Evolutionary conservation across 1,284 basidiomycete genomes (phyloP).

Genomic region (Ustilago trichophora): DNA sequence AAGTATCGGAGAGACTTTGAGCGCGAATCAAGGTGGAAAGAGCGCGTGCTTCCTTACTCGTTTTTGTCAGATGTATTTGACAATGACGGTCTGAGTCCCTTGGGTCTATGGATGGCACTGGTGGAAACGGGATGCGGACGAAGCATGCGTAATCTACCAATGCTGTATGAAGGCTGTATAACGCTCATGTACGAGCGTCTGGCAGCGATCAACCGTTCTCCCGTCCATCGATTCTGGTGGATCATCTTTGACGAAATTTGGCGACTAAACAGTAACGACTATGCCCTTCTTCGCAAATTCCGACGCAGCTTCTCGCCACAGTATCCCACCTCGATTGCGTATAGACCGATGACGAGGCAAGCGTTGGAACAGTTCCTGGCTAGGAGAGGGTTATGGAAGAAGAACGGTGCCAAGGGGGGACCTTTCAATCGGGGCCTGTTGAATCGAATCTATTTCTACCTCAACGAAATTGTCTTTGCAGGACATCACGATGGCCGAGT

Average conservation of each 20-base stretch:
- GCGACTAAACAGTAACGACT: constrained; percentile 49
- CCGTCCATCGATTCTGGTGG: constrained; percentile 80
- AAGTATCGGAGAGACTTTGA: constrained; percentile 72
- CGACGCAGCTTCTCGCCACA: constrained; percentile 76
- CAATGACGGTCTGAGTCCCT: constrained; percentile 36
- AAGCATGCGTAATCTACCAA: constrained; percentile 72
- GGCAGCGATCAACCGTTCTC: constrained; percentile 70
- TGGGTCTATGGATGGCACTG: constrained; percentile 69
- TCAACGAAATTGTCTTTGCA: constrained; percentile 77
- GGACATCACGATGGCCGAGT: constrained; percentile 21
- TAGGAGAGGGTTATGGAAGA: constrained; percentile 74
- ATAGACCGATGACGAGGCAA: constrained; percentile 76
- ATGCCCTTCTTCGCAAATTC: constrained; percentile 74
- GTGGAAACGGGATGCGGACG: constrained; percentile 70
- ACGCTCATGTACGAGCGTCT: constrained; percentile 73
- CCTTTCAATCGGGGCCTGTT: constrained; percentile 77
- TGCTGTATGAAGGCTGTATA: constrained; percentile 71
- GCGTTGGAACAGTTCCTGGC: constrained; percentile 75
- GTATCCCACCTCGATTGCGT: constrained; percentile 78
- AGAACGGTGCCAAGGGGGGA: constrained; percentile 68
- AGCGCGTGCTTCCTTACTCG: constrained; percentile 73
- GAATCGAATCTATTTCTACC: constrained; percentile 78
- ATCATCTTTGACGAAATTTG: constrained; percentile 76
- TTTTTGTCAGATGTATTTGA: constrained; percentile 73
- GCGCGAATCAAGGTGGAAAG: constrained; percentile 73